A percentile compares a stretch with the other conserved stretches of the same genome.
These are phyloP conservation scores for Eucalyptus paniculata DNA, from an alignment of 345 rosid genomes.

Conservation along the genomic window DNA sequence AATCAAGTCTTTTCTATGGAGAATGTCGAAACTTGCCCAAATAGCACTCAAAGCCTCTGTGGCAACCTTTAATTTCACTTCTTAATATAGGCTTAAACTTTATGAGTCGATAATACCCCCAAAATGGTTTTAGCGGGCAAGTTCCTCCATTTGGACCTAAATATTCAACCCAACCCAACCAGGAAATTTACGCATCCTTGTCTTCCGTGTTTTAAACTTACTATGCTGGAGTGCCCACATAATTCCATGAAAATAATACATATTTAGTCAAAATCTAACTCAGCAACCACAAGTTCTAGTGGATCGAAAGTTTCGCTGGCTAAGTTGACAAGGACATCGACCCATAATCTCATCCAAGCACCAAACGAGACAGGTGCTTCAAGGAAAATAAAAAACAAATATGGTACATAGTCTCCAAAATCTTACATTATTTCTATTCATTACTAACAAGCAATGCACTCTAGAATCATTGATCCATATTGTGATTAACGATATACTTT, in stretches of 20 bases:
- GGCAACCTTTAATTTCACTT: not conserved
- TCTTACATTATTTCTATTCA: not conserved
- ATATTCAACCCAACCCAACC: no score
- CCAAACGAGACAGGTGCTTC: not conserved
- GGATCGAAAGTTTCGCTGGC: no score
- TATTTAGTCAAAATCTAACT: no score
- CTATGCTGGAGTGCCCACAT: no score
- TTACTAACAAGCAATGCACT: not conserved
- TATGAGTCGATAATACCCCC: not conserved
- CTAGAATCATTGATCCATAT: not conserved
- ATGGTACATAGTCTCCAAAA: no score
- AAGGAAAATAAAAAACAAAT: not conserved
- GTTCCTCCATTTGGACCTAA: no score
- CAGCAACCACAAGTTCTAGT: no score
- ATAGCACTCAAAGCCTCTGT: not conserved
- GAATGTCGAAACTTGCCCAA: not conserved
- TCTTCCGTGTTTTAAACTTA: no score
- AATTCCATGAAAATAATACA: no score
- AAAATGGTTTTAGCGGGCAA: no score
- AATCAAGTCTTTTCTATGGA: not conserved
- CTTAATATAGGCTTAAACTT: not conserved
- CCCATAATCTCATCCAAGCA: not conserved
- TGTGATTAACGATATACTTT: not conserved
- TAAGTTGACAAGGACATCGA: not conserved
- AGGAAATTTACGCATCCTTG: no score